Percentiles rank a stretch among this genome's conserved stretches.
Conservation (phyloP, 768 basidiomycete species). For the Scleroderma bovista region DNA sequence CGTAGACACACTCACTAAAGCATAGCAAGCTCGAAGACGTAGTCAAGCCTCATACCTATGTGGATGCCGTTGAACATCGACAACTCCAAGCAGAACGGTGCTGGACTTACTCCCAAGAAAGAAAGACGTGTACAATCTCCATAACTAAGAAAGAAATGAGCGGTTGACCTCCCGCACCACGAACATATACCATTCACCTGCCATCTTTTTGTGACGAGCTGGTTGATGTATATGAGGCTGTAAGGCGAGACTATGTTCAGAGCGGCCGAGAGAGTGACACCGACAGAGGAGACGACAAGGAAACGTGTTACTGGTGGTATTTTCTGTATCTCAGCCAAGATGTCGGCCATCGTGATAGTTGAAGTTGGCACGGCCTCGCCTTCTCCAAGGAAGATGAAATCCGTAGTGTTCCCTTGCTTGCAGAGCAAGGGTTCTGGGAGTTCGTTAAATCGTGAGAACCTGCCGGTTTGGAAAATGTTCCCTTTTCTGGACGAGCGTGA, state of each 20-base stretch:
- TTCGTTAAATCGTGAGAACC: no score
- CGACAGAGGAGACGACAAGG: slow-evolving; percentile 54
- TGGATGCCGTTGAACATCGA: not conserved
- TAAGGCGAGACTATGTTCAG: slow-evolving; percentile 49
- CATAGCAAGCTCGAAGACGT: slow-evolving; percentile 41
- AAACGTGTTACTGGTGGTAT: slow-evolving; percentile 82
- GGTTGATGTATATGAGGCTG: slow-evolving; percentile 47
- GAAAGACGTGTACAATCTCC: slow-evolving; percentile 70
- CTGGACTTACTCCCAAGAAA: slow-evolving; percentile 55
- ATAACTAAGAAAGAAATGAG: slow-evolving; percentile 42
- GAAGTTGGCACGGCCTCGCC: no score
- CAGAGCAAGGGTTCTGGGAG: no score
- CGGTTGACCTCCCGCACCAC: not conserved
- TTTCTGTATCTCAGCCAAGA: slow-evolving; percentile 63
- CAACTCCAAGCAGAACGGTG: not conserved
- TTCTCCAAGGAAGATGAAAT: no score
- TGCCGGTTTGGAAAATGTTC: no score
- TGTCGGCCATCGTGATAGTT: slow-evolving; percentile 37
- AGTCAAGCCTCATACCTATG: slow-evolving; percentile 26
- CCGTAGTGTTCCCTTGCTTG: no score
- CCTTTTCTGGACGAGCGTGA: no score
- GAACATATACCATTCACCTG: slow-evolving; percentile 39
- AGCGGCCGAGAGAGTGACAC: slow-evolving; percentile 52
- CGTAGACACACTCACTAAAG: slow-evolving; percentile 30
- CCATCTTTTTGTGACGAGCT: slow-evolving; percentile 39